Evolutionary conservation across 345 rosid species (phyloP).

Genomic region (Eucalyptus pauciflora): DNA sequence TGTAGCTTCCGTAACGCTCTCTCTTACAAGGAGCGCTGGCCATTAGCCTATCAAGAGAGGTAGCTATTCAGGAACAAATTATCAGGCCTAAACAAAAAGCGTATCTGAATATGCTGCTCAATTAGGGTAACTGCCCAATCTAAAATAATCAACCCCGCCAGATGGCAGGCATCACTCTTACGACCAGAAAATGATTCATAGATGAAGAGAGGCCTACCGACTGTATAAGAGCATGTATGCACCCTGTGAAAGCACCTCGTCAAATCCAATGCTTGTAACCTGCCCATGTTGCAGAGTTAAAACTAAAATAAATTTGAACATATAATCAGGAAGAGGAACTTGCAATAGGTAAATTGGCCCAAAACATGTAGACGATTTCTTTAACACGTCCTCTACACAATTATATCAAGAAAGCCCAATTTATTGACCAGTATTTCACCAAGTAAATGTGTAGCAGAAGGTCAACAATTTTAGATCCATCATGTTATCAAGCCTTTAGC

Average conservation of each 20-base stretch:
- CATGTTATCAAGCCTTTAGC: background rate
- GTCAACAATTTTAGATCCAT: background rate
- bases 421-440: background rate
- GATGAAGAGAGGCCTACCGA: slow-evolving; percentile 35
- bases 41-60: background rate
- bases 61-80: background rate
- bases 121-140: background rate
- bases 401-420: background rate
- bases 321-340: background rate
- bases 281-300: slow-evolving; percentile 17
- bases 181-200: background rate
- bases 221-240: slow-evolving; percentile 96
- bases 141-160: background rate
- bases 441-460: background rate
- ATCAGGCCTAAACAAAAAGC: background rate
- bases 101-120: background rate
- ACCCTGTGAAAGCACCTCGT: slow-evolving; percentile 84
- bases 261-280: slow-evolving; percentile 61
- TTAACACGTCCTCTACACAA: background rate
- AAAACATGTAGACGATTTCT: background rate
- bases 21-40: background rate
- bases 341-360: background rate
- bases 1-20: background rate
- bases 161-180: background rate
- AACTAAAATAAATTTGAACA: background rate